phyloP scores from a whole-genome alignment of 2,329 filamentous ascomycete species.

The Grosmannia penicillata region DNA sequence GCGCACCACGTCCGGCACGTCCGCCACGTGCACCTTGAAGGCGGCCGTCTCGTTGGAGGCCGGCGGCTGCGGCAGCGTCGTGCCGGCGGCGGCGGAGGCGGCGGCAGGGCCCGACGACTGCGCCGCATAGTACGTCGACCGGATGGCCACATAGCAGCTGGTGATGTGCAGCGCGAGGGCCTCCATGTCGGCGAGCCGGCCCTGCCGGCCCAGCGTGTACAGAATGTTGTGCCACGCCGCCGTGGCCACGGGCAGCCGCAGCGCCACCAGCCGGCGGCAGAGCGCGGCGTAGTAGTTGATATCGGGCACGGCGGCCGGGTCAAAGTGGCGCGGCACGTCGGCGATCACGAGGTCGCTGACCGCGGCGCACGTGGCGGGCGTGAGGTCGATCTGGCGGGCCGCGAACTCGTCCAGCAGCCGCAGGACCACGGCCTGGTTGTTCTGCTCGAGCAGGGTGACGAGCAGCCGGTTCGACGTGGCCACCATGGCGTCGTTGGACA shows the following conservation, averaged over 20 bases:
- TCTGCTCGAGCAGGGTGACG: conserved; percentile 13
- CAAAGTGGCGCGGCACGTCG: conserved; percentile 13
- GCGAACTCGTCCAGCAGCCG: conserved; percentile 24
- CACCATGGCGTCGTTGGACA: conserved; percentile 16
- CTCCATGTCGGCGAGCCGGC: conserved; percentile 29
- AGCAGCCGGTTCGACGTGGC: conserved; percentile 20
- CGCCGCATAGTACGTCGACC: not conserved
- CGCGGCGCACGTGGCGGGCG: conserved; percentile 12
- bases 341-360: conserved; percentile 17
- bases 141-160: conserved; percentile 19
- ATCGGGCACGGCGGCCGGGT: conserved; percentile 9
- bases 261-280: conserved; percentile 20
- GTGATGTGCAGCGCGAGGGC: conserved; percentile 27
- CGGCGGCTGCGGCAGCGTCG: not conserved
- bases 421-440: conserved; percentile 14
- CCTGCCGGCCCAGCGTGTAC: conserved; percentile 26
- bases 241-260: conserved; percentile 24
- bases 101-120: too few relatives aligned
- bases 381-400: conserved; percentile 17
- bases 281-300: conserved; percentile 19
- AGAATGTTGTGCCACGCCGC: conserved; percentile 29
- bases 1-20: conserved; percentile 22
- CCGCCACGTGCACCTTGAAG: conserved; percentile 27
- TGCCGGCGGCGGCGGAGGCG: too few relatives aligned
- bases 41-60: conserved; percentile 18